Conservation (phyloP, 768 basidiomycete genomes). For the Phanerodontia chrysosporium region DNA sequence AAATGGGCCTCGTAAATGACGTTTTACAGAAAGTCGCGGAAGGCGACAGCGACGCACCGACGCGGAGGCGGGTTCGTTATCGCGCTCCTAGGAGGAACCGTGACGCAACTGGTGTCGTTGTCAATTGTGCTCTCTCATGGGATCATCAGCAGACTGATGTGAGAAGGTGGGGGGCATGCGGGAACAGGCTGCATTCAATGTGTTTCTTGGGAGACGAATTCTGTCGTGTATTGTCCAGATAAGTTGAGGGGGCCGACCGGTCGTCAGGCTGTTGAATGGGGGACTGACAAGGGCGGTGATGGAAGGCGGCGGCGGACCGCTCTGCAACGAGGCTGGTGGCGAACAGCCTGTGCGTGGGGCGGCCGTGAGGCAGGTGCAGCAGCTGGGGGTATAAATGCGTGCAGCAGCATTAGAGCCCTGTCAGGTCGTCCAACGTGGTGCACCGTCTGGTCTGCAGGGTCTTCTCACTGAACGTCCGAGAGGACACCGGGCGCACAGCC, state of each 20-base stretch:
- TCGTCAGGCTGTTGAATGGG: not conserved
- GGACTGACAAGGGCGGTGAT: not conserved
- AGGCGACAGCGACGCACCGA: not conserved
- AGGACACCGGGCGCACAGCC: not conserved
- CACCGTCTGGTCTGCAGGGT: not conserved
- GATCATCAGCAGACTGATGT: constrained; percentile 7
- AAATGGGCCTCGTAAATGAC: not conserved
- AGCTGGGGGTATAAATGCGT: not conserved
- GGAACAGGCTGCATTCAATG: not conserved
- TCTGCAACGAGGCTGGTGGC: not conserved
- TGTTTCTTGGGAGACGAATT: not conserved
- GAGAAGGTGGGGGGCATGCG: not conserved
- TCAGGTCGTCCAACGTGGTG: not conserved
- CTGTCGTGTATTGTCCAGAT: not conserved
- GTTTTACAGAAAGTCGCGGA: not conserved
- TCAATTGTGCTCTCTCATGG: not conserved
- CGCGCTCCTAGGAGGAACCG: not conserved
- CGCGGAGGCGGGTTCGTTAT: not conserved
- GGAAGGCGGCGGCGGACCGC: not conserved
- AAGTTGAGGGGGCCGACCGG: not conserved
- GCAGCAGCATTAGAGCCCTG: not conserved
- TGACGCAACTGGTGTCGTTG: not conserved
- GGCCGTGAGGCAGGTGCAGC: not conserved
- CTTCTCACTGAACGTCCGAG: not conserved
- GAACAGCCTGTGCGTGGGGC: not conserved